phyloP scores from a whole-genome alignment of 2,329 filamentous ascomycete genomes.

The Macrophomina tecta region DNA sequence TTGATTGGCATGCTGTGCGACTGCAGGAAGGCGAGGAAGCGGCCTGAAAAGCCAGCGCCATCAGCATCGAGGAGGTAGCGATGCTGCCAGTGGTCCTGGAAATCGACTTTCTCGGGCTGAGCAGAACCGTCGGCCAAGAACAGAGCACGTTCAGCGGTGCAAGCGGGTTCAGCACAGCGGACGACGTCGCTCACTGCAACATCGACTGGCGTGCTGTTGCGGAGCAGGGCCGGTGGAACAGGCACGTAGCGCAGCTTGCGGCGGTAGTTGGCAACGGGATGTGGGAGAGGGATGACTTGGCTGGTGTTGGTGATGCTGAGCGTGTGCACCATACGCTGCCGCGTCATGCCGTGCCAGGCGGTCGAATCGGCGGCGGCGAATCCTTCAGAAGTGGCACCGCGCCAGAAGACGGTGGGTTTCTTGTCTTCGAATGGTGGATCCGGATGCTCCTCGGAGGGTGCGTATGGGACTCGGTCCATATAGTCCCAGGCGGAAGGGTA shows the following conservation, averaged over 20 bases:
- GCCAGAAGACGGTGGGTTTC: constrained; percentile 73
- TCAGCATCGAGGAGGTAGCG: constrained; percentile 77
- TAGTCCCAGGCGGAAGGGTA: constrained; percentile 72
- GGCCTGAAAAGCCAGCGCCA: constrained; percentile 69
- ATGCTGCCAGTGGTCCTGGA: constrained; percentile 67
- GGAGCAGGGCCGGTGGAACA: constrained; percentile 61
- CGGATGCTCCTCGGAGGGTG: constrained; percentile 57
- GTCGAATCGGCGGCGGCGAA: constrained; percentile 42
- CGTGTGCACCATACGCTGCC: constrained; percentile 74
- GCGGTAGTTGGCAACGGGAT: constrained; percentile 58
- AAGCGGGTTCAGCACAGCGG: constrained; percentile 62
- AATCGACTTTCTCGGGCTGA: constrained; percentile 49
- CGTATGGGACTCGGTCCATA: constrained; percentile 61
- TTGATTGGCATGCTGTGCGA: constrained; percentile 73
- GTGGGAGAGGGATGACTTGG: constrained; percentile 41
- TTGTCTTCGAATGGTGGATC: constrained; percentile 67
- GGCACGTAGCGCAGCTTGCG: constrained; percentile 64
- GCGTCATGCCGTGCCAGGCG: constrained; percentile 71
- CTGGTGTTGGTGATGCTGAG: constrained; percentile 41
- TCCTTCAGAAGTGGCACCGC: constrained; percentile 68
- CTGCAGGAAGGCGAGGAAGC: constrained; percentile 68
- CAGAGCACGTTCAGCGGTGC: constrained; percentile 57
- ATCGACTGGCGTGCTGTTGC: constrained; percentile 60
- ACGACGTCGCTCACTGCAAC: constrained; percentile 65
- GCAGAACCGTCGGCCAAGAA: constrained; percentile 41